Evolutionary conservation across 176 grass and related monocot species (phyloP), one percentile per base, ranked within the genome.

Genomic region (Triticum urartu): DNA sequence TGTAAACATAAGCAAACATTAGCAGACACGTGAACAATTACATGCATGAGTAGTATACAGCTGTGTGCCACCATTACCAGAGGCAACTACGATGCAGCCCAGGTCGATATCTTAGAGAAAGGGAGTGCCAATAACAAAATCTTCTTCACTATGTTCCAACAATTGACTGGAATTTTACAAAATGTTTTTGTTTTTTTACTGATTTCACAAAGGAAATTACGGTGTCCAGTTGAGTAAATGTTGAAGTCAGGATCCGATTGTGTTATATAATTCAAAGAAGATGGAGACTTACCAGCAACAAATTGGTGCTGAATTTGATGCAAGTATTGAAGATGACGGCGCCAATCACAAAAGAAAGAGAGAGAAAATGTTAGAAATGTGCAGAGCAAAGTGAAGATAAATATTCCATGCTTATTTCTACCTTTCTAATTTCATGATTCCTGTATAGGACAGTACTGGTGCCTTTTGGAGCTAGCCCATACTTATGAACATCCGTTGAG

Each of bases 401-500:
- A 87, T 83, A 80, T 47, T 45, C 10, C 22, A 54, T 70, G 50
- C 9, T 64, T 52, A 50, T 63, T 39, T 68, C 20, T 87, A 96
- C 97, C 94, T 99, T 99, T 91, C 97, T 96, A 81, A 96, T 95
- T 83, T 94, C 92, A 92, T 94, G 97, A 85, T 99, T 99, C 87
- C 92, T 90, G 81, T 99, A 99, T 28, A 99, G 87, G 74, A 99
- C 94, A 73, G 95, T 72, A 65, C 97, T 94, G 64, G 97, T 99
- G 79, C 97, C 97, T 88, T 99, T 99, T 34, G 97, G 97, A 34
- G 79, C 97, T 91, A 98, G 91, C 77, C 97, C 97, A 65, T 96
- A 98, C 88, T 98, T 98, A 84, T 98, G 94, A 80, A 98, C 97
- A 92, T 98, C 97, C 32, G 89, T 88, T 30, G 97, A 98, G 66